A percentile compares a stretch with the other conserved stretches of the same genome.
Conservation (phyloP, 139 green algal species). For the Chlorella sorokiniana region DNA sequence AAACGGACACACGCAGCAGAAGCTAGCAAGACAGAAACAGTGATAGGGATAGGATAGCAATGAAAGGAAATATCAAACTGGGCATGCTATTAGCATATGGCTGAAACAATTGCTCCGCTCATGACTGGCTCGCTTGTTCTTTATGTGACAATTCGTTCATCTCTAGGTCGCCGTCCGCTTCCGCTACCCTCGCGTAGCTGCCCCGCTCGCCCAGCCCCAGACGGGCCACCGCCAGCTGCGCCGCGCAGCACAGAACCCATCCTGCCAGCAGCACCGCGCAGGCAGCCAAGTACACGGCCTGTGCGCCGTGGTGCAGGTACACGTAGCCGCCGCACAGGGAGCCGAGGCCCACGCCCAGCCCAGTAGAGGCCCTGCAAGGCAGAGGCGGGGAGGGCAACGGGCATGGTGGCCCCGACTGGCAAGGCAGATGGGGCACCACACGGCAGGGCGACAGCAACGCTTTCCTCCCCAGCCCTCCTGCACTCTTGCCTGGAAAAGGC, state of each 20-base stretch:
- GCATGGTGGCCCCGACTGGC: background rate
- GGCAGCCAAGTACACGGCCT: slow-evolving; percentile 27
- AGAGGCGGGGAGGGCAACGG: background rate
- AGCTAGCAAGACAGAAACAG: background rate
- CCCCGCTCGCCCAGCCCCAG: background rate
- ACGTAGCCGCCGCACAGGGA: slow-evolving; percentile 31
- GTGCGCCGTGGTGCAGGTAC: slow-evolving; percentile 34
- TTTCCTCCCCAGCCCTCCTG: background rate
- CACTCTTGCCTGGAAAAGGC: slow-evolving; percentile 39
- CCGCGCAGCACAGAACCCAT: slow-evolving; percentile 18
- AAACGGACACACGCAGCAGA: background rate
- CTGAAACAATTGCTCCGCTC: background rate
- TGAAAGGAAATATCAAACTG: background rate
- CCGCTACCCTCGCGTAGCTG: background rate
- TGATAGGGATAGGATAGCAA: background rate
- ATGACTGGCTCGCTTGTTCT: background rate
- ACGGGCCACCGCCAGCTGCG: background rate
- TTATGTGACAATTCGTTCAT: background rate
- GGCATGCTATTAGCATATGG: background rate
- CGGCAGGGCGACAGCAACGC: background rate
- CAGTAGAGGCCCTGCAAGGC: slow-evolving; percentile 30
- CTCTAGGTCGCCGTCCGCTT: background rate
- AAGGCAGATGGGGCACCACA: background rate
- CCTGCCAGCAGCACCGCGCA: slow-evolving; percentile 28
- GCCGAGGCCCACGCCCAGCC: slow-evolving; percentile 38